Percentiles rank a stretch among this genome's conserved stretches.
phyloP scores from a whole-genome alignment of 2,329 filamentous ascomycete species.

The Diaporthe longicolla region DNA sequence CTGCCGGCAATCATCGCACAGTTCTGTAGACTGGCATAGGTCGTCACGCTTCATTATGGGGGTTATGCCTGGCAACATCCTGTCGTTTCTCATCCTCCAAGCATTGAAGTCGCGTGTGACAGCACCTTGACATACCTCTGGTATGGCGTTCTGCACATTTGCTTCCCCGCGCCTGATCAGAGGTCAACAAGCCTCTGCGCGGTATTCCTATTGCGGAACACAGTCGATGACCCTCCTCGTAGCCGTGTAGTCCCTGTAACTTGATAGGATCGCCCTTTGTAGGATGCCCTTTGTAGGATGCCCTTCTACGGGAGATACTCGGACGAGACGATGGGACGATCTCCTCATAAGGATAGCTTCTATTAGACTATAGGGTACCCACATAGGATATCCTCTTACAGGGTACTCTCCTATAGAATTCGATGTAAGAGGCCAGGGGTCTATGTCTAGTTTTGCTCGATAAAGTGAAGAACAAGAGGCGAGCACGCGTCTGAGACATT shows the following conservation, averaged over 20 bases:
- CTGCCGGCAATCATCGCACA: background rate
- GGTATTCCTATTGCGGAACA: background rate
- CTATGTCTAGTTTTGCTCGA: background rate
- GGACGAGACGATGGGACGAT: too few species aligned
- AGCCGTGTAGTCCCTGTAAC: background rate
- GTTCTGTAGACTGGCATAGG: background rate
- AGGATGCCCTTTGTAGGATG: too few species aligned
- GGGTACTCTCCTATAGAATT: background rate
- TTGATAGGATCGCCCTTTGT: too few species aligned
- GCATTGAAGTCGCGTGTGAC: background rate
- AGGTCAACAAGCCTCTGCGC: background rate
- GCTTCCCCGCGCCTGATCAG: background rate
- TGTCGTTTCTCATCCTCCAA: too few species aligned
- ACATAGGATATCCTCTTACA: too few species aligned
- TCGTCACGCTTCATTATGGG: background rate
- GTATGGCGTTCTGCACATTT: background rate
- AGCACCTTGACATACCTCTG: background rate
- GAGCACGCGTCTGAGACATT: too few species aligned
- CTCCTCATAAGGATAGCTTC: too few species aligned
- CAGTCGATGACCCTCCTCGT: background rate
- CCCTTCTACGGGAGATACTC: too few species aligned
- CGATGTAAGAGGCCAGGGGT: background rate
- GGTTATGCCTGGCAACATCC: background rate
- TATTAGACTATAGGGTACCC: too few species aligned
- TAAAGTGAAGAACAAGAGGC: background rate